Evolutionary conservation across 202 grass and related monocot genomes (phyloP), one percentile per base, ranked within the genome.

Genomic region (Dendrocalamus latiflorus): DNA sequence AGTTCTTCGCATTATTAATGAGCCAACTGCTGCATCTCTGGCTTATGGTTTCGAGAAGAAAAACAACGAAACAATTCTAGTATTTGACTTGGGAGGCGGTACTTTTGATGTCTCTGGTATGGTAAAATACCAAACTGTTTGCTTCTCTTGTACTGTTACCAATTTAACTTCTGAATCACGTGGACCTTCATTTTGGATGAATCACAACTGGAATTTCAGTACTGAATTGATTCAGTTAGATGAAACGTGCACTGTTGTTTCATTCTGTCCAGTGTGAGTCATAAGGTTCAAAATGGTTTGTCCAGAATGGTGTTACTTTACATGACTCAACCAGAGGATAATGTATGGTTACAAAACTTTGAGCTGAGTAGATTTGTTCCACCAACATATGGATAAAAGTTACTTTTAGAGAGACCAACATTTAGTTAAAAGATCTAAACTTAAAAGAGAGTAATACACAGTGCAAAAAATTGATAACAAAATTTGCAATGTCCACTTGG

Each of bases 91-190:
- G 90, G 94, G 94, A 64, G 94, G 94, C 9, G 94, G 94, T 56
- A 97, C 94, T 54, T 94, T 97, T 80, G 94, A 97, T 91, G 94
- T 97, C 22, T 97, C 94, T 82, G 94, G 94, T 97, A 93, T 83
- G 66, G 7, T 37, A 58, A 5, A 61, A 4, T 18, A 65, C 57
- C 26, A 43, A 86, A 68, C 47, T 83, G 28, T 76, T 50, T 24
- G 15, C 60, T 80, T 63, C 6, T 39, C 15, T 81, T 39, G 34
- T 39, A 39, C 20, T 44, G 44, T 75, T 89, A 56, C 68, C 41
- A 20, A 13, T 42, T 26, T 44, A 25, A 56, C 41, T 69, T 56
- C 30, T 67, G 69, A 58, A 44, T 48, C 10, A 41, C 74, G 33
- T 65, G 50, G 24, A 24, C 38, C 37, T 76, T 37, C n/a, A 25